Conservation (phyloP, 495 filamentous ascomycete species). For the Neurospora sp. region DNA sequence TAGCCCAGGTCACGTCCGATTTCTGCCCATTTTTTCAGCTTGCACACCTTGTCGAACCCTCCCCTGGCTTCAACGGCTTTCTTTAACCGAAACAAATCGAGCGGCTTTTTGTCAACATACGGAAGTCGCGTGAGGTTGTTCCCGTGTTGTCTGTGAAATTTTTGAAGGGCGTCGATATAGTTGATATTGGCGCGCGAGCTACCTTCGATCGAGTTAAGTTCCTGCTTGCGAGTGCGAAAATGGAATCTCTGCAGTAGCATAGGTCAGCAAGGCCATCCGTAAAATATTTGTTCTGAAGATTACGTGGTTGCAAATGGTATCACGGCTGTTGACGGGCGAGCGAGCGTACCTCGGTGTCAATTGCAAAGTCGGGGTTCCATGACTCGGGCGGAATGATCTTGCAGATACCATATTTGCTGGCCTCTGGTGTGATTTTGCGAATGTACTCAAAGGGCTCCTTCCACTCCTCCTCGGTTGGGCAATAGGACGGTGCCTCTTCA, state of each 20-base stretch:
- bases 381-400: slow-evolving; percentile 88
- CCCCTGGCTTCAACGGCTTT: slow-evolving; percentile 91
- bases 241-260: slow-evolving; percentile 67
- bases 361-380: slow-evolving; percentile 91
- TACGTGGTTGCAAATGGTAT: neutral
- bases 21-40: slow-evolving; percentile 97
- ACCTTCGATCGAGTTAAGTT: slow-evolving; percentile 97
- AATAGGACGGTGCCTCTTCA: slow-evolving; percentile 83
- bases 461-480: slow-evolving; percentile 88
- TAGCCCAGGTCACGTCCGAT: slow-evolving; percentile 96
- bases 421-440: slow-evolving; percentile 76
- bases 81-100: slow-evolving; percentile 92
- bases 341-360: slow-evolving; percentile 85
- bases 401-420: slow-evolving; percentile 76
- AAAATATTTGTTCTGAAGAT: neutral
- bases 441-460: slow-evolving; percentile 91
- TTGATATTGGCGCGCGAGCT: slow-evolving; percentile 91
- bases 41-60: slow-evolving; percentile 93
- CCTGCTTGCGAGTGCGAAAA: slow-evolving; percentile 92
- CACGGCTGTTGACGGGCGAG: neutral
- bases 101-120: slow-evolving; percentile 93
- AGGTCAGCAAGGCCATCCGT: slow-evolving; percentile 5
- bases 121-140: slow-evolving; percentile 89
- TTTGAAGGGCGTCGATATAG: slow-evolving; percentile 88
- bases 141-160: slow-evolving; percentile 96